Base-by-base conservation (phyloP, 495 filamentous ascomycete species). In the Trichoderma reesei region DNA sequence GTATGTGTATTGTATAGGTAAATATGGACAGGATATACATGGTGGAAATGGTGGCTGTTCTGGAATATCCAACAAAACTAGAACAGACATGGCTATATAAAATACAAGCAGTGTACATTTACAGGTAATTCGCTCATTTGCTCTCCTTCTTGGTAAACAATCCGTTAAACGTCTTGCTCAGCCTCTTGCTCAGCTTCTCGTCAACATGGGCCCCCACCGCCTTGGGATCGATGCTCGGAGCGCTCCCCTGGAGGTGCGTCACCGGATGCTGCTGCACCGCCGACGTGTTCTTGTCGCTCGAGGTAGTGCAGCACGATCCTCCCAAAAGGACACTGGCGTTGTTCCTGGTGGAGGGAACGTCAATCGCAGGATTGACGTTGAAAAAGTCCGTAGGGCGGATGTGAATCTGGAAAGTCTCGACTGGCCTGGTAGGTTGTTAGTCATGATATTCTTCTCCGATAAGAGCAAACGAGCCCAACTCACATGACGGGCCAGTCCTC, bases 401-500 rank as follows among this genome's bases (percentile, higher is more conserved):
- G 61, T 81, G 73, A 42, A 83, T 68, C 68, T 87, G 84, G 71
- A 85, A 83, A 31, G 81, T 86, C 66, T 84, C 82, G 16, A 80
- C 74, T 46, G 82, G 82, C 85, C 82, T 85, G 64, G 26, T 2
- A 26, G 60, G 36, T 48, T 48, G 34, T 26, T 51, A 18, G 41
- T 46, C 5, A 44, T 16, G 1, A 33, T 31, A 8, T 1, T 59
- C 0, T 31, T 39, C 6, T 37, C 11, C 11, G 11, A 7, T 11
- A 60, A 39, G 11, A 41, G 16, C 10, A 18, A n/a, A 36, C 31
- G 5, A 18, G 59, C 11, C 11, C 14, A 11, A 77, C 76, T 76
- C 59, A 76, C 75, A 85, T 85, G n/a, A 85, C 83, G 18, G 83
- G 83, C 75, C 80, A 85, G 69, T 85, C 83, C 65, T 84, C 83